Evolutionary conservation across 129 eudicot genomes (phyloP).

Genomic region (Calendula officinalis): DNA sequence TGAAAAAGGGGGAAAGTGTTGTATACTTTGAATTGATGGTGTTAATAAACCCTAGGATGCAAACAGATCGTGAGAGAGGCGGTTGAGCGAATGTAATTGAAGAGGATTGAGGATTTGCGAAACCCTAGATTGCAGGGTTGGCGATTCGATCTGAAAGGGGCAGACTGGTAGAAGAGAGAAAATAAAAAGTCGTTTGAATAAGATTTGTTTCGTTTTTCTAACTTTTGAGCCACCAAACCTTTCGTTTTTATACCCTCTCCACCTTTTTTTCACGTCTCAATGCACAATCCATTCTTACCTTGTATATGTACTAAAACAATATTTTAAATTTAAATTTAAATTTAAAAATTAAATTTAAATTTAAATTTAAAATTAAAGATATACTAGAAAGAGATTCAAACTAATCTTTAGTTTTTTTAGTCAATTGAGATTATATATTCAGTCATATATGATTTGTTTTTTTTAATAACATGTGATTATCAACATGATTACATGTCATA

Average conservation of each 20-base stretch:
- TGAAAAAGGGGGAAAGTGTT: neutral
- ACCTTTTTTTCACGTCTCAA: neutral
- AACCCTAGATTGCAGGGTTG: slow-evolving; percentile 60
- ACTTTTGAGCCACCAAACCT: slow-evolving; percentile 37
- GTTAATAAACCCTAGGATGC: slow-evolving; percentile 20
- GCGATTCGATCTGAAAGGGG: slow-evolving; percentile 36
- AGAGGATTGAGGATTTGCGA: slow-evolving; percentile 17
- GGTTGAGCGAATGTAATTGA: slow-evolving; percentile 3
- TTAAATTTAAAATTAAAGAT: too few relatives aligned
- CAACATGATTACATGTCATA: too few relatives aligned
- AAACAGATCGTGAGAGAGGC: slow-evolving; percentile 8
- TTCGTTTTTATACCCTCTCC: slow-evolving; percentile 30
- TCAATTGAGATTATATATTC: too few relatives aligned
- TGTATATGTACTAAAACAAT: too few relatives aligned
- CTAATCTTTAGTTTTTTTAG: too few relatives aligned
- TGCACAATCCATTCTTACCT: too few relatives aligned
- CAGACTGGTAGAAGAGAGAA: slow-evolving; percentile 6
- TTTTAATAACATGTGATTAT: too few relatives aligned
- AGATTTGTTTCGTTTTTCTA: slow-evolving; percentile 10
- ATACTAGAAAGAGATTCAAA: too few relatives aligned
- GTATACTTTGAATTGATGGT: neutral
- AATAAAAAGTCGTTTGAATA: slow-evolving; percentile 12
- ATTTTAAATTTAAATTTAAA: too few relatives aligned
- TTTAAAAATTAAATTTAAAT: too few relatives aligned
- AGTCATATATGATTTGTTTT: too few relatives aligned